Evolutionary conservation across 139 green algal species (phyloP), one percentile per base, ranked within the genome.

Genomic region (Volvox africanus): DNA sequence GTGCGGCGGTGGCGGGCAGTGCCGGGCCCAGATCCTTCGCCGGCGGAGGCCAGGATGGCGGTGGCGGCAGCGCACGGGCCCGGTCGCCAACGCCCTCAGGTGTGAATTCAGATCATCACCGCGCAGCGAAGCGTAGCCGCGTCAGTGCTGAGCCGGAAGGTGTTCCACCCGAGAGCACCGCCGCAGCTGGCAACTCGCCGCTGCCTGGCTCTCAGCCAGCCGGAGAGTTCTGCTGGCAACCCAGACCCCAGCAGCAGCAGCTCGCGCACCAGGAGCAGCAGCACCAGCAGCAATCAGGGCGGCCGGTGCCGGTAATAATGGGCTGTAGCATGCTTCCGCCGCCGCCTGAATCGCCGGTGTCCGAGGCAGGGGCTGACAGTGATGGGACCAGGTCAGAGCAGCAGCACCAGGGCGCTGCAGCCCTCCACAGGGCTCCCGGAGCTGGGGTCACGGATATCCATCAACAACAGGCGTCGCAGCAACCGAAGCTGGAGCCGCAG

Each of bases 281-380:
- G 81, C 81, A 71, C 26, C 81, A 75, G 81, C 55, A 37, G 21
- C 81, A 22, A 30, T 61, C 50, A 12, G 44, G 30, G 81, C 81
- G 55, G 61, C 36, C 16, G 67, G n/a, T 12, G n/a, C 20, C 24
- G 50, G 16, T 26, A 1, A 73, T 30, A 30, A 79, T 35, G 71
- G 71, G 20, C 26, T 55, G 16, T 33, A 32, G 33, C 32, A 44
- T 32, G 44, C 73, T 73, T 30, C 86, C 37, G 75, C 26, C 44
- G 78, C 79, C 88, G 61, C 88, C 88, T 0, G 88, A 92, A 80
- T 92, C 88, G 3, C 88, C 88, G 2, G 65, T 92, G 65, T 92
- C 88, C 0, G 88, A 80, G 2, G 78, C 21, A 12, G 78, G 37
- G 0, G 79, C 18, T 1, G 75, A 69, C 36, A 33, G 78, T 24